Base-by-base conservation (phyloP, 495 filamentous ascomycete species). In the Collariella sp. region DNA sequence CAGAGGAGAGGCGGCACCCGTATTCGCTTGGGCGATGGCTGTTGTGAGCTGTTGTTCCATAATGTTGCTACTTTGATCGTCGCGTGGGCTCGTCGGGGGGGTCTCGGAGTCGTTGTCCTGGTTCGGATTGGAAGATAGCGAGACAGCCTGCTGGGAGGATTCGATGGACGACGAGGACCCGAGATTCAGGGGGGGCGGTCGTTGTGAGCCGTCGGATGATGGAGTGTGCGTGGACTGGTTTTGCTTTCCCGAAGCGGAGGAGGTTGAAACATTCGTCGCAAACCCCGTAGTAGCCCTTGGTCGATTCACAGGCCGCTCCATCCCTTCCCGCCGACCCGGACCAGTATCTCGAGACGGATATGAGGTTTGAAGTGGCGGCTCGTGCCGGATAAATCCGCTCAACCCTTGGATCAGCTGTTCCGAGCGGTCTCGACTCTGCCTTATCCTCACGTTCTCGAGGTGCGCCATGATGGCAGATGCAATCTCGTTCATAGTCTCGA, bases 381-480 rank as follows among this genome's bases (percentile, higher is more conserved):
- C 67, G 12, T 64, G 63, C 44, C 67, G 57, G 22, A 73, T 67
- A 40, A 74, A 76, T 1, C 56, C 54, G 35, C 65, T 64, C 2
- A 76, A 49, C 3, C 64, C 70, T 9, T 69, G 58, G 18, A 77
- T 63, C 41, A 76, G 69, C 49, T 66, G 56, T 45, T 72, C 70
- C 20, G 67, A 62, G 13, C 72, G 64, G 42, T 67, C 56, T 1
- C 70, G 66, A 46, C 64, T 60, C 34, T 62, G 59, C 41, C 62
- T 64, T 38, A 67, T 44, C 22, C 67, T 56, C 11, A 65, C 62
- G 36, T 64, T 60, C 20, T 76, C 72, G 1, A 78, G 65, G 55
- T 78, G 71, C 29, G 62, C 63, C 72, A 75, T 74, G 48, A 78
- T 68, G 36, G 70, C 66, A 20, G 51, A 48, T 11, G 69, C 67